Percentiles rank a stretch among this genome's conserved stretches.
phyloP scores from a whole-genome alignment of 2,329 filamentous ascomycete genomes.

The Scytalidium lignicola region DNA sequence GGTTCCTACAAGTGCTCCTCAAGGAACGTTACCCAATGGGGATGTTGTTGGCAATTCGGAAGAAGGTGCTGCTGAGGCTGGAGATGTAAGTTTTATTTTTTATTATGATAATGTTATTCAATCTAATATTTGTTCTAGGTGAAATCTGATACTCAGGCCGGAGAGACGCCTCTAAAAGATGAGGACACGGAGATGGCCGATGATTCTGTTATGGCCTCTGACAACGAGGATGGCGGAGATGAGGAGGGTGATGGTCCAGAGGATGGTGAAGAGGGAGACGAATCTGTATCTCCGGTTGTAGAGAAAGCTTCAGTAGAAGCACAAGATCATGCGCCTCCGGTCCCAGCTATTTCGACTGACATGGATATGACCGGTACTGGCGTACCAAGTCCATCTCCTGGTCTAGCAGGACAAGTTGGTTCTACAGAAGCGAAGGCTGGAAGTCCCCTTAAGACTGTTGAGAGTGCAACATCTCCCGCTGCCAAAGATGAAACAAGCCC shows the following conservation, averaged over 20 bases:
- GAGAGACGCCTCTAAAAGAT: slow-evolving; percentile 10
- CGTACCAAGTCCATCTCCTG: background rate
- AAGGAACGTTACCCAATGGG: slow-evolving; percentile 3
- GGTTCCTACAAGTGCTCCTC: slow-evolving; percentile 21
- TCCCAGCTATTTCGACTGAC: slow-evolving; percentile 8
- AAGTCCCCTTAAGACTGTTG: slow-evolving; percentile 25
- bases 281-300: slow-evolving; percentile 34
- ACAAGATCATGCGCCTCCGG: slow-evolving; percentile 15
- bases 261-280: slow-evolving; percentile 45
- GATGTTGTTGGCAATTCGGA: slow-evolving; percentile 6
- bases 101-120: no score
- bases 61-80: slow-evolving; percentile 4
- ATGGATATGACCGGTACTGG: slow-evolving; percentile 13
- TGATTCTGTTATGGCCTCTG: slow-evolving; percentile 21
- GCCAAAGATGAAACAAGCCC: background rate
- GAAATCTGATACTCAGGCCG: slow-evolving; percentile 11
- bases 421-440: slow-evolving; percentile 16
- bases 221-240: slow-evolving; percentile 22
- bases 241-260: slow-evolving; percentile 18
- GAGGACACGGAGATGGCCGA: slow-evolving; percentile 29
- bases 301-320: slow-evolving; percentile 26
- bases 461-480: slow-evolving; percentile 11
- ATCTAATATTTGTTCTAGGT: slow-evolving; percentile 5
- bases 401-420: background rate
- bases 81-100: slow-evolving; percentile 25